These are phyloP conservation scores for Pichia sp. DNA, from an alignment of 1,139 yeast genomes.

Conservation along the genomic window DNA sequence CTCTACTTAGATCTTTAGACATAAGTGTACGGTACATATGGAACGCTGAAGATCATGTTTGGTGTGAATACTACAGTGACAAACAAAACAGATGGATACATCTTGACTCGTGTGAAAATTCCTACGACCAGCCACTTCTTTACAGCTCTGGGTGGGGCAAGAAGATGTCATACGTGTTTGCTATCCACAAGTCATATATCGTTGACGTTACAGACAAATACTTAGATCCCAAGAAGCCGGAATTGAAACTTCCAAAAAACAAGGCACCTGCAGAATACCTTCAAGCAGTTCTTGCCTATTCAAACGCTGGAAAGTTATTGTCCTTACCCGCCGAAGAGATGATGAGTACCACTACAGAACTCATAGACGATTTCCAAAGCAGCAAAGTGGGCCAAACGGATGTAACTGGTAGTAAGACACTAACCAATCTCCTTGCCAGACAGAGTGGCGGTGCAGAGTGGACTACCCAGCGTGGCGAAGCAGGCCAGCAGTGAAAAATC, in stretches of 20 bases:
- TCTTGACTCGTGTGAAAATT: slow-evolving; percentile 84
- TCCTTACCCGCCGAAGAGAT: slow-evolving; percentile 24
- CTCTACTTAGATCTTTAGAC: slow-evolving; percentile 67
- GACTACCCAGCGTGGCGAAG: slow-evolving; percentile 77
- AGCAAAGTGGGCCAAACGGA: too few relatives aligned
- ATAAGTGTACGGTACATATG: slow-evolving; percentile 68
- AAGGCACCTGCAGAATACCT: slow-evolving; percentile 44
- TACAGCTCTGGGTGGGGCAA: slow-evolving; percentile 92
- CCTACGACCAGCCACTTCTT: slow-evolving; percentile 75
- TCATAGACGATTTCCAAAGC: slow-evolving; percentile 20
- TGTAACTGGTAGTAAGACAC: neutral
- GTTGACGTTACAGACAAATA: slow-evolving; percentile 72
- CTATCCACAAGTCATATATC: slow-evolving; percentile 58
- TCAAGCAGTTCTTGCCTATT: slow-evolving; percentile 34
- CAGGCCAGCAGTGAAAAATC: slow-evolving; percentile 38
- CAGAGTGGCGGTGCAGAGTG: slow-evolving; percentile 69
- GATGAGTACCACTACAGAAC: slow-evolving; percentile 21
- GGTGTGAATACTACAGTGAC: slow-evolving; percentile 86
- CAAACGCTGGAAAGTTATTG: slow-evolving; percentile 41
- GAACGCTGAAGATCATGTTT: slow-evolving; percentile 93
- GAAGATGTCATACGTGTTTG: slow-evolving; percentile 84
- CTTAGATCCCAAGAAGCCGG: slow-evolving; percentile 43
- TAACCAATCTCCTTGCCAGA: slow-evolving; percentile 34
- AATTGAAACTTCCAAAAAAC: slow-evolving; percentile 51
- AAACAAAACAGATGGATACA: slow-evolving; percentile 75